Conservation (phyloP, 2,329 filamentous ascomycete genomes). For the Penicillium fuscoglaucum region DNA sequence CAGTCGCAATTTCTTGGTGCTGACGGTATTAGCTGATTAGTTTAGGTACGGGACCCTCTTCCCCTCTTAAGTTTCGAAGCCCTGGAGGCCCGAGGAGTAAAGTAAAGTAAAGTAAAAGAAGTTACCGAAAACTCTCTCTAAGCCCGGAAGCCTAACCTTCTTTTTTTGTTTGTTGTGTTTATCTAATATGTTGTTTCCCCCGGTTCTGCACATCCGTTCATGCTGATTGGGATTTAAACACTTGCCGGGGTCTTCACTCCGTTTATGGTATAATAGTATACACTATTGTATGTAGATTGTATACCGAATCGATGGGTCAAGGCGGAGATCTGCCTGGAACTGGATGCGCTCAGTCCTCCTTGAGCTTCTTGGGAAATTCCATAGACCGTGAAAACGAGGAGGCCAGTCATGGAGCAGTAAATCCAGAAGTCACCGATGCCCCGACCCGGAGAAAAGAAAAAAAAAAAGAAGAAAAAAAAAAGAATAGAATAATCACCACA, state of each 20-base stretch:
- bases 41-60: constrained; percentile 28
- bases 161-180: neutral
- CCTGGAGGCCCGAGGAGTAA: neutral
- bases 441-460: neutral
- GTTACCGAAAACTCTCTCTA: constrained; percentile 25
- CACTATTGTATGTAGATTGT: neutral
- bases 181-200: constrained; percentile 5
- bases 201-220: constrained; percentile 16
- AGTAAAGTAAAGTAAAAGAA: constrained; percentile 18
- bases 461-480: neutral
- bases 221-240: constrained; percentile 16
- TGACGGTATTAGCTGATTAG: neutral
- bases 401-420: neutral
- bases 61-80: constrained; percentile 4
- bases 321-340: constrained; percentile 4
- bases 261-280: neutral
- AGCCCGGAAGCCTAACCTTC: constrained; percentile 24
- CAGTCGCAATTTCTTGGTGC: neutral
- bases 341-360: constrained; percentile 8
- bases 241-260: neutral
- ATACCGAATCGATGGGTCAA: neutral
- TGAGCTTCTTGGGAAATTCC: neutral
- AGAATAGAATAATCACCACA: neutral
- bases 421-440: neutral
- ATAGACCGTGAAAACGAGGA: neutral